Base-by-base conservation (phyloP, 768 basidiomycete genomes). In the Brasilioporus rufonigricans region DNA sequence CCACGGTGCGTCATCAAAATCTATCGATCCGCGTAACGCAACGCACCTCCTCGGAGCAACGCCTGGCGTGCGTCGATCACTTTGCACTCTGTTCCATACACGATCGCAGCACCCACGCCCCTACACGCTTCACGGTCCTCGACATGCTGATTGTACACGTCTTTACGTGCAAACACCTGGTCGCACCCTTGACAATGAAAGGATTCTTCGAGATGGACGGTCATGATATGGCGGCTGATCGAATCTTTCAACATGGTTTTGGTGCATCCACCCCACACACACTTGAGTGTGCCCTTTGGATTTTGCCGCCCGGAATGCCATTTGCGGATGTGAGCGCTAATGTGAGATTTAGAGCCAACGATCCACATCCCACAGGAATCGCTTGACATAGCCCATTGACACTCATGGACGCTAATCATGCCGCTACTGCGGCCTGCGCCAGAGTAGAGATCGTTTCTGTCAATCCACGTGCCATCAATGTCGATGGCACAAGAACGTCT, bases 191-290 rank as follows among this genome's bases (percentile, higher is more conserved):
- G 41, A 36, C 54, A 59, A 19, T 21, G 16, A 31, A 59, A 59
- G 3, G 7, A 13, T n/a, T 59, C 54, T 9, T 19, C 27, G 19
- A 59, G 31, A 8, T 59, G 58, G 27, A 44, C 31, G 0, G 50
- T 59, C 4, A 59, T 14, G 36, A 59, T 4, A 27, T 59, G 58
- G 6, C 57, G 44, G 24, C 47, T 56, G 5, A 56, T 36, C 2
- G 60, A 52, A 26, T 36, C 36, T n/a, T 38, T 29, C 13, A 3
- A 26, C 57, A 59, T 52, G 27, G 10, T 16, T 12, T 23, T 48
- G 3, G 8, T n/a, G 8, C 56, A 57, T 4, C 56, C 52, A 1
- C 44, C 36, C 57, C 57, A 58, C 14, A 40, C 24, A 14, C 57
- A 58, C 33, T 33, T 4, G 14, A 32, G 8, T 3, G n/a, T 33